Evolutionary conservation across 2,329 filamentous ascomycete genomes (phyloP), one percentile per base, ranked within the genome.

Genomic region (Sporothrix schenckii): DNA sequence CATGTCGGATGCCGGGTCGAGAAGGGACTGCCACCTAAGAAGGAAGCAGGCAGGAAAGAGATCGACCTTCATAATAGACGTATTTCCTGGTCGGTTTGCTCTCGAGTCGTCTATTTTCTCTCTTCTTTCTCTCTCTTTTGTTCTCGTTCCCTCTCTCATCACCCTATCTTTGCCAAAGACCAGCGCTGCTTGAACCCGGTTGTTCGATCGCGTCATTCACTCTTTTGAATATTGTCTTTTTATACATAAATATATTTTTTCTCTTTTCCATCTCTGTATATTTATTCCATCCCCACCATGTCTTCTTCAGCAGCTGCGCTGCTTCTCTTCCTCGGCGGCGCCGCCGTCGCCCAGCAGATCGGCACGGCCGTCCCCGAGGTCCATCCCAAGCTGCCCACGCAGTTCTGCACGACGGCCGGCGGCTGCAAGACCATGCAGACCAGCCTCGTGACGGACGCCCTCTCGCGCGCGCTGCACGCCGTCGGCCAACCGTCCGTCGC

Each of bases 341-440:
- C n/a, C n/a, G 68, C 58, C 21, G 34, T 41, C 30, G 68, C 68
- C 60, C 68, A 69, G 58, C 68, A 65, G 34, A 52, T 65, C 16
- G 68, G 68, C 68, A 69, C 50, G 76, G 76, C 60, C 58, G 50
- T 60, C 14, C 34, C 49, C 21, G 68, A 69, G 39, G 58, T 65
- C n/a, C 68, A 69, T 27, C 68, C 68, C 11, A 60, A 60, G 24
- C 68, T 69, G 34, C 60, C 56, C 14, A 69, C 68, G 21, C 27
- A 34, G 49, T 60, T 24, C 19, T 69, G 68, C 58, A 69, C 68
- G 16, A 54, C 61, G 7, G 58, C 58, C 21, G 68, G 68, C 68
- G 68, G 68, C 34, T 69, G 68, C 68, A 54, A 44, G 21, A 66
- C 44, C 63, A 13, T 52, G 16, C 44, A 50, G 63, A 52, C 60